Base-by-base conservation (phyloP, 2,329 filamentous ascomycete species). In the Monosporascus sp. region DNA sequence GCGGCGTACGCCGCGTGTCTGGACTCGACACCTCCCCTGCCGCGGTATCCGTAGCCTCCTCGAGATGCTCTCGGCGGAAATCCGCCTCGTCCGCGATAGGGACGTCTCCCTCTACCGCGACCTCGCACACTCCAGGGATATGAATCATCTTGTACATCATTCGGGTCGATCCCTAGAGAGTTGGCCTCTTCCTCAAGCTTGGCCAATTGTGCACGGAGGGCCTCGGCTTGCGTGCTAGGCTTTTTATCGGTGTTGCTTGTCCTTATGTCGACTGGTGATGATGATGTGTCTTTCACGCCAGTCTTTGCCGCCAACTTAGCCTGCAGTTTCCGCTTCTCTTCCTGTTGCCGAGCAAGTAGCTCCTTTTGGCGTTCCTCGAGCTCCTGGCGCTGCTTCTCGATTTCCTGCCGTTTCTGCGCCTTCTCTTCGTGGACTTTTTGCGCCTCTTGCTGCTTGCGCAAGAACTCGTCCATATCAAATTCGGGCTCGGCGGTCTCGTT, bases 171-270 rank as follows among this genome's bases (percentile, higher is more conserved):
- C 7, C 88, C 88, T 37, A 91, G 74, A 8, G 80, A 79, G 62
- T 80, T 80, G 16, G 88, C 88, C 69, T 91, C 88, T 22, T 83
- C 84, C 65, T 91, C 85, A 7, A 92, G 73, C n/a, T 80, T 82
- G 2, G 86, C 86, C 16, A 92, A 74, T 64, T 89, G 86, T 3
- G 85, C 85, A 45, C 84, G 83, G n/a, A 93, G 74, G 44, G 79
- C 78, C 49, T 85, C 82, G 1, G 86, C 86, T 60, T 84, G 77
- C 5, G 77, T 72, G 49, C 62, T 57, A 9, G 62, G 65, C 60
- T 66, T 74, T 46, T 62, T 63, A 3, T 59, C 60, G 19, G 63
- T 57, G 9, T 58, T 53, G 6, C 59, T 64, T 17, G 52, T 57
- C 58, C 48, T 63, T 48, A 52, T 56, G 51, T 61, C 55, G 19